Percentiles rank a stretch among this genome's conserved stretches.
phyloP scores from a whole-genome alignment of 1,284 basidiomycete species.

The Heterobasidion occidentale region DNA sequence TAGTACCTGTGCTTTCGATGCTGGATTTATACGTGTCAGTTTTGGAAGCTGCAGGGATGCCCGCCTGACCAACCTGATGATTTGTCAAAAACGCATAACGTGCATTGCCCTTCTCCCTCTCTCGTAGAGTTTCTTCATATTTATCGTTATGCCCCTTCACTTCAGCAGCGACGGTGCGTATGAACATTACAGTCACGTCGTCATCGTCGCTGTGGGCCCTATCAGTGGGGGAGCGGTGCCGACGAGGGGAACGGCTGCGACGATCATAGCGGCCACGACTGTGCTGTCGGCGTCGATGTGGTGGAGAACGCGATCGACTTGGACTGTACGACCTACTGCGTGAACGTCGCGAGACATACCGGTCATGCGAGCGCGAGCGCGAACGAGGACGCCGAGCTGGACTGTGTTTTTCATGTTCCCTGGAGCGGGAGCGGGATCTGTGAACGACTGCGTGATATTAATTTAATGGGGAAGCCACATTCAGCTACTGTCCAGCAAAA shows the following conservation, averaged over 20 bases:
- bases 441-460: constrained; percentile 20
- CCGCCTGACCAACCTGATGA: constrained; percentile 46
- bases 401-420: constrained; percentile 10
- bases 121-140: constrained; percentile 71
- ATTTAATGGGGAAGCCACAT: background rate
- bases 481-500: constrained; percentile 1
- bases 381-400: constrained; percentile 24
- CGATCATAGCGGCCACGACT: constrained; percentile 25
- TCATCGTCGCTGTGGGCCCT: constrained; percentile 46
- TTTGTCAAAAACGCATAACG: constrained; percentile 78
- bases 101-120: constrained; percentile 73
- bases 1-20: constrained; percentile 80
- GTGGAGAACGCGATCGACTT: constrained; percentile 19
- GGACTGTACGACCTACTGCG: background rate
- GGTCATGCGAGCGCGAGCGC: constrained; percentile 40
- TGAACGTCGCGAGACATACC: constrained; percentile 3
- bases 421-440: constrained; percentile 24
- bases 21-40: constrained; percentile 29
- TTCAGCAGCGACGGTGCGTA: constrained; percentile 79
- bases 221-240: constrained; percentile 29
- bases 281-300: constrained; percentile 2
- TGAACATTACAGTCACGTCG: constrained; percentile 71
- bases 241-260: constrained; percentile 38
- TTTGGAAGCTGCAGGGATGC: constrained; percentile 2
- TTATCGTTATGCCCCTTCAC: constrained; percentile 74